Evolutionary conservation across 2,329 filamentous ascomycete species (phyloP).

Genomic region (Cordyceps javanica): DNA sequence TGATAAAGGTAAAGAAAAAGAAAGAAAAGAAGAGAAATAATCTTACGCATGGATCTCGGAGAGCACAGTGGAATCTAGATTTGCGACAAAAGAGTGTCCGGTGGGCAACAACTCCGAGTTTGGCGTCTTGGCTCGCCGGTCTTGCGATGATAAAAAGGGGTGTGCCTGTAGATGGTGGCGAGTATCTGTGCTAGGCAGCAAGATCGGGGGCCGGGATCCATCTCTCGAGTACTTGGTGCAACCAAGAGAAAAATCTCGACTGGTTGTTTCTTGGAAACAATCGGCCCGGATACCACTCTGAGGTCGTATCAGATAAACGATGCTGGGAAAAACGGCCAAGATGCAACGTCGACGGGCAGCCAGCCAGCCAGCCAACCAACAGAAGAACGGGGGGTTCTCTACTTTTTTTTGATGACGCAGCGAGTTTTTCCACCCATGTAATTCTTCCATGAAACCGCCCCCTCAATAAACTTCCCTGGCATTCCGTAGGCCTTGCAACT

Average conservation of each 20-base stretch:
- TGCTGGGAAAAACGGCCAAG: not conserved
- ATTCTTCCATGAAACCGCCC: too few relatives aligned
- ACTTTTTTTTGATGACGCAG: too few relatives aligned
- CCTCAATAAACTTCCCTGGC: too few relatives aligned
- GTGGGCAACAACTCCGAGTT: too few relatives aligned
- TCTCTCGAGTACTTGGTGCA: too few relatives aligned
- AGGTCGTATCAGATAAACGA: not conserved
- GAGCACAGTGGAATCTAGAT: not conserved
- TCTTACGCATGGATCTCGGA: not conserved
- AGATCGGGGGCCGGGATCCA: not conserved
- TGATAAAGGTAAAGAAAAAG: not conserved
- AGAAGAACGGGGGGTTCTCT: too few relatives aligned
- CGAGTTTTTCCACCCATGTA: too few relatives aligned
- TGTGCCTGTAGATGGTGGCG: not conserved
- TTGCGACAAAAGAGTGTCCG: too few relatives aligned
- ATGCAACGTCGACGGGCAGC: constrained; percentile 1
- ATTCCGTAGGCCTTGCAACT: too few relatives aligned
- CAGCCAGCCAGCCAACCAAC: too few relatives aligned
- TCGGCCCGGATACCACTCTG: not conserved
- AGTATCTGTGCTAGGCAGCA: not conserved
- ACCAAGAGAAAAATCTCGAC: not conserved
- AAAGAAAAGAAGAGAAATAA: not conserved
- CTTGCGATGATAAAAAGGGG: not conserved
- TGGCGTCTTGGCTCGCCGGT: too few relatives aligned
- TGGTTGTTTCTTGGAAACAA: not conserved